Evolutionary conservation across 352 stramenopile genomes (phyloP).

Genomic region (Globisporangium canariense): DNA sequence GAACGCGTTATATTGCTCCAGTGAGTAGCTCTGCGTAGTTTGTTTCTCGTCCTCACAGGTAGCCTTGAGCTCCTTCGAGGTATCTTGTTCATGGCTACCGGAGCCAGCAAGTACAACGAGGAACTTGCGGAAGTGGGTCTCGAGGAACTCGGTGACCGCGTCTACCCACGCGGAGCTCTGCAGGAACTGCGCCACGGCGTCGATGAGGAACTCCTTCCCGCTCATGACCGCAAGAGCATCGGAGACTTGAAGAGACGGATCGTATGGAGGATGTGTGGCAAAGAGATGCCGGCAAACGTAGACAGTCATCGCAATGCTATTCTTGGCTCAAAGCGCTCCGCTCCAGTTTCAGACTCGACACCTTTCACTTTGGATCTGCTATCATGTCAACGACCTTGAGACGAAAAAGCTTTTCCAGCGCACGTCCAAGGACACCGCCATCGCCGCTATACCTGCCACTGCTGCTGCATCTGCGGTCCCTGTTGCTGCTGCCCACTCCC

Average conservation of each 20-base stretch:
- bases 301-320: too few species aligned
- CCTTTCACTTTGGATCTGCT: too few species aligned
- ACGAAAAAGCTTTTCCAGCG: constrained; percentile 35
- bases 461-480: not conserved
- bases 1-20: constrained; percentile 69
- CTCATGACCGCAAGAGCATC: constrained; percentile 17
- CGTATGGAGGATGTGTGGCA: too few species aligned
- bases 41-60: constrained; percentile 12
- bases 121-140: constrained; percentile 54
- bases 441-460: not conserved
- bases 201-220: constrained; percentile 71
- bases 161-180: constrained; percentile 51
- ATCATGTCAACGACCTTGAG: too few species aligned
- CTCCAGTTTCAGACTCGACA: too few species aligned
- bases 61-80: not conserved
- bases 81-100: too few species aligned
- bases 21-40: constrained; percentile 31
- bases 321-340: too few species aligned
- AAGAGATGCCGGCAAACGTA: not conserved
- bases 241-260: not conserved
- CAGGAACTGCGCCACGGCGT: constrained; percentile 70
- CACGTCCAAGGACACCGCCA: not conserved
- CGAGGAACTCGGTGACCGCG: constrained; percentile 47
- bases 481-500: not conserved
- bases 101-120: constrained; percentile 5